These are phyloP conservation scores for Flaveria trinervia DNA, from an alignment of 129 eudicot genomes.

Conservation along the genomic window DNA sequence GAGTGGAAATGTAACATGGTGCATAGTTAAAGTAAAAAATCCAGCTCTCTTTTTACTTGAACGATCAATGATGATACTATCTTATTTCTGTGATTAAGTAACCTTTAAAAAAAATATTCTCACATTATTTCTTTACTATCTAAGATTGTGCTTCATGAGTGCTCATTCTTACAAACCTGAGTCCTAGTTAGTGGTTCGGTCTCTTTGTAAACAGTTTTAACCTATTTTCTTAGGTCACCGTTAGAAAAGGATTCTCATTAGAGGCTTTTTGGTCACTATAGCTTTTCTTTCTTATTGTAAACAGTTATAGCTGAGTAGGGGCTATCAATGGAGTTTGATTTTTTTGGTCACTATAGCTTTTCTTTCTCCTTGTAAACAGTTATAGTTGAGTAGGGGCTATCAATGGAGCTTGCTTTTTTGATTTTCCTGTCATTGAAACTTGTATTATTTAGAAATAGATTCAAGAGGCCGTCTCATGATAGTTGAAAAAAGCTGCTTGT, in stretches of 20 bases:
- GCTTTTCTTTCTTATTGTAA: background rate
- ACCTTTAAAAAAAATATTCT: too few species aligned
- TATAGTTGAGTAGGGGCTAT: too few species aligned
- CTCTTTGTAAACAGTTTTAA: background rate
- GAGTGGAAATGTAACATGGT: constrained; percentile 9
- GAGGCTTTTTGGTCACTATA: constrained; percentile 4
- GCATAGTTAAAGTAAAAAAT: background rate
- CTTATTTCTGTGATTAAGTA: background rate
- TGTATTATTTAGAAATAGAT: constrained; percentile 17
- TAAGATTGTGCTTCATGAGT: constrained; percentile 7
- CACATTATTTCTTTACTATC: background rate
- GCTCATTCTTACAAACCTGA: background rate
- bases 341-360: too few species aligned
- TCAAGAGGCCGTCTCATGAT: constrained; percentile 10
- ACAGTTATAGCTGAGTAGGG: too few species aligned
- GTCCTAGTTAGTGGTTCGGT: background rate
- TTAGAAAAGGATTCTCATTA: background rate
- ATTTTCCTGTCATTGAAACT: background rate
- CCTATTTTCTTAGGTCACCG: constrained; percentile 11
- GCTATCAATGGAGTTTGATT: too few species aligned
- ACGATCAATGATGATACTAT: background rate
- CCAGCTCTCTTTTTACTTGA: constrained; percentile 12
- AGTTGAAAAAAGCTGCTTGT: constrained; percentile 2
- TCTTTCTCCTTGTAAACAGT: too few species aligned
- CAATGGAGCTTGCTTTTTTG: too few species aligned